Evolutionary conservation across 2,329 filamentous ascomycete species (phyloP), one percentile per base, ranked within the genome.

Genomic region (Exophiala xenobiotica): DNA sequence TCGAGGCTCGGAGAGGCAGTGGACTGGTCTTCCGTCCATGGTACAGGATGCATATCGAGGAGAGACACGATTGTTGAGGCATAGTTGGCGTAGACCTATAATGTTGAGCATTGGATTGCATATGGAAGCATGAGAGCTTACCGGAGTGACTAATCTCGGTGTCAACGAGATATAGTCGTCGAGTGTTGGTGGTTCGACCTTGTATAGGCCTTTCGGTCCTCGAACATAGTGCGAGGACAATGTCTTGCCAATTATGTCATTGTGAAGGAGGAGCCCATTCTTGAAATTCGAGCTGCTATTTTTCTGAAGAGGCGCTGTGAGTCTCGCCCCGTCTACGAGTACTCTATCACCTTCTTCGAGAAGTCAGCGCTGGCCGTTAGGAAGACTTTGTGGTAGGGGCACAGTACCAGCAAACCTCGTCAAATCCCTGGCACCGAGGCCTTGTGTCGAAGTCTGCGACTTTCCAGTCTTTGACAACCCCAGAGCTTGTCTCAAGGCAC

Each of bases 61-160:
- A 91, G 74, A 1, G 82, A 86, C 29, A 90, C 84, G 46, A 93
- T 91, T 24, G 87, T 72, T 58, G 80, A 85, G 14, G 87, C 86
- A 68, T 92, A 88, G 51, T 82, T 78, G 12, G 87, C 83, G 64
- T 93, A 93, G 35, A 87, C 80, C 81, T 85, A 69, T 9, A 18
- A 23, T 12, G 41, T 14, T 26, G 11, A 27, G 16, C 19, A 22
- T n/a, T 24, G 8, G 12, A 41, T n/a, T n/a, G n/a, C 49, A 23
- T 18, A 23, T 12, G 47, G 6, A 23, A 24, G 42, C 26, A 27
- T 18, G 31, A 11, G 8, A 49, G 68, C 78, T 65, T 73, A 86
- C 83, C 62, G 88, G 88, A 47, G 88, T 92, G n/a, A 90, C 88
- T 11, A 85, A 68, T 50, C 88, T 80, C 58, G 79, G 78, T 41